Evolutionary conservation across 192 early-diverging fungal species (phyloP).

Genomic region (Linnemannia hyalina): DNA sequence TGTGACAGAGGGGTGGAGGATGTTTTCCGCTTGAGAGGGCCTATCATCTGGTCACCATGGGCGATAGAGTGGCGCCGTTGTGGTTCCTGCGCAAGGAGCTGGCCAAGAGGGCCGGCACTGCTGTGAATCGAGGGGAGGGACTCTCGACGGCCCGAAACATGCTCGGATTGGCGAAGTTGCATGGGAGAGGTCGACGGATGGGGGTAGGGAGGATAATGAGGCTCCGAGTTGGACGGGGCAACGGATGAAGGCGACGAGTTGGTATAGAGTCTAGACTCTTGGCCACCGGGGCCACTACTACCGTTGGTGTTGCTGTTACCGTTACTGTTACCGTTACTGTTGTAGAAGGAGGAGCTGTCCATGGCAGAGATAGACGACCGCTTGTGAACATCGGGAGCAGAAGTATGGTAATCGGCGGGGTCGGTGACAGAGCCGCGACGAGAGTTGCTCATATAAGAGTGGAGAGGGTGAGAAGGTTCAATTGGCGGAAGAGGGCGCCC

Average conservation of each 20-base stretch:
- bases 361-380: slow-evolving; percentile 14
- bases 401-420: slow-evolving; percentile 19
- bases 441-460: slow-evolving; percentile 43
- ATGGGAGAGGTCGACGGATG: slow-evolving; percentile 52
- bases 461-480: slow-evolving; percentile 44
- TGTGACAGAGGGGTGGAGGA: slow-evolving; percentile 51
- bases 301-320: not conserved
- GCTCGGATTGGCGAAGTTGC: slow-evolving; percentile 55
- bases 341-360: slow-evolving; percentile 14
- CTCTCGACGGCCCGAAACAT: slow-evolving; percentile 40
- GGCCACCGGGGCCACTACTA: not conserved
- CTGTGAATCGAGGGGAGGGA: slow-evolving; percentile 54
- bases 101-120: slow-evolving; percentile 50
- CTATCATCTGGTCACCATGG: slow-evolving; percentile 32
- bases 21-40: slow-evolving; percentile 48
- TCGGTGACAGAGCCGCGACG: slow-evolving; percentile 46
- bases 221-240: slow-evolving; percentile 24
- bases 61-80: slow-evolving; percentile 56
- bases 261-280: slow-evolving; percentile 14
- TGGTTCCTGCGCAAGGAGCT: slow-evolving; percentile 50
- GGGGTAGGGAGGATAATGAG: slow-evolving; percentile 27
- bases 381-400: slow-evolving; percentile 15
- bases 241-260: slow-evolving; percentile 17
- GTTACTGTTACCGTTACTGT: not conserved
- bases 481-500: slow-evolving; percentile 43